Conservation (phyloP, 2,329 filamentous ascomycete species). For the Beauveria rudraprayagi region DNA sequence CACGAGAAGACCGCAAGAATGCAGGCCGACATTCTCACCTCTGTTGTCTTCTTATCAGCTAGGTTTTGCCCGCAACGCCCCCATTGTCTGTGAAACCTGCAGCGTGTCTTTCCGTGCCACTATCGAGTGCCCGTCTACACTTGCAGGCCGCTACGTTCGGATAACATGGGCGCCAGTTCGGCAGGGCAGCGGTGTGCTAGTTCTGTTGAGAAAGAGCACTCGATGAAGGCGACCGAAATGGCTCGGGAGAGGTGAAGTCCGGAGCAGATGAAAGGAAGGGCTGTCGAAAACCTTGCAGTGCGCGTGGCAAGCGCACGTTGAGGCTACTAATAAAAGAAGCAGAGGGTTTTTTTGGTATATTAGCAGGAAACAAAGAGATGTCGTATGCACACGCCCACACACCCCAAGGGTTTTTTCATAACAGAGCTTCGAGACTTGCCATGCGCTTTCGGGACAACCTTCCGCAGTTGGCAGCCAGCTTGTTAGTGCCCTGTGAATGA, state of each 20-base stretch:
- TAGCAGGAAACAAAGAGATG: background rate
- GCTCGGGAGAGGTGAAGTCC: background rate
- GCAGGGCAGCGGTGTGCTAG: conserved; percentile 5
- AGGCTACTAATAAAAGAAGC: background rate
- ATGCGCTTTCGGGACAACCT: background rate
- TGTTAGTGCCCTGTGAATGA: background rate
- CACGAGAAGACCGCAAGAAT: conserved; percentile 8
- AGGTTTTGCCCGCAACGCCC: background rate
- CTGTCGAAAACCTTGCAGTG: background rate
- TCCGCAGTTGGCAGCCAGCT: background rate
- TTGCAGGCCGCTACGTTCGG: background rate
- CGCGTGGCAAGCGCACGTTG: background rate
- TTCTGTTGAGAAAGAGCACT: background rate
- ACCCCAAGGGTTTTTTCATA: background rate
- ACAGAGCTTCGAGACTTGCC: background rate
- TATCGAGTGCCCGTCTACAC: background rate
- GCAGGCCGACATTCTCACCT: conserved; percentile 3
- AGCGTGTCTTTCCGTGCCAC: background rate
- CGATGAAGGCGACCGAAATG: conserved; percentile 2
- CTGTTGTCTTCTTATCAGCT: conserved; percentile 2
- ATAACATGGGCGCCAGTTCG: background rate
- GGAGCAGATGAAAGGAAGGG: background rate
- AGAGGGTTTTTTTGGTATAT: background rate
- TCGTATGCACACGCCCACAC: background rate
- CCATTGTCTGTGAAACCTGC: background rate